Base-by-base conservation (phyloP, 805 yeast species). In the Candida taoyuanica region DNA sequence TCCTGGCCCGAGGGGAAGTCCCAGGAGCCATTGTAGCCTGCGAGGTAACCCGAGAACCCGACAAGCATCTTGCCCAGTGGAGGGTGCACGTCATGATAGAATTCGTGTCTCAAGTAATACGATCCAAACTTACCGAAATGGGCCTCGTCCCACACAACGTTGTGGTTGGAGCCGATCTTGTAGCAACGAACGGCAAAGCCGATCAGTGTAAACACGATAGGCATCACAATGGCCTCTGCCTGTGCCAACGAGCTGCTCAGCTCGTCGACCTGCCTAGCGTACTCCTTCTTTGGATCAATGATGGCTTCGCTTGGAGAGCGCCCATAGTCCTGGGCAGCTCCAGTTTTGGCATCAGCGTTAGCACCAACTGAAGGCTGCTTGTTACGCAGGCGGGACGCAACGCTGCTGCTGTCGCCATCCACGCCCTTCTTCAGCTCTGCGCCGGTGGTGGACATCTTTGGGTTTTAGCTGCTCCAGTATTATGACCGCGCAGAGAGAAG, bases 121-220 rank as follows among this genome's bases (percentile, higher is more conserved):
- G 96, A 81, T 23, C 97, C 98, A 60, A 91, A 91, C 60, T 91
- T 93, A 36, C 97, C 98, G 62, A 91, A 91, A 67, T 89, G 96
- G 29, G 96, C 97, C 60, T 88, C 97, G 64, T 88, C 97, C 97
- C 97, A 89, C 33, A 93, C 93, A 21, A 93, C 97, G 39, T 73
- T 70, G 40, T 74, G 69, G 44, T 86, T 84, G 40, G 73, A 68
- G 38, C 85, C 83, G 49, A 91, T 82, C 45, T 73, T 68, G 65
- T 85, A 80, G 60, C 88, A 76, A 51, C 98, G 76, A 29, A 86
- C 72, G 45, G 71, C 73, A 52, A 89, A 83, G 8, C 93, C 79
- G 15, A 81, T 47, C 2, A 72, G 42, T 1, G 96, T 88, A 55
- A 89, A 71, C 17, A 78, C 33, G 4, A 82, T 50, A n/a, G 88